Percentiles rank a stretch among this genome's conserved stretches.
Evolutionary conservation across 2,329 filamentous ascomycete species (phyloP).

Genomic region (Colletotrichum neosansevieriae): DNA sequence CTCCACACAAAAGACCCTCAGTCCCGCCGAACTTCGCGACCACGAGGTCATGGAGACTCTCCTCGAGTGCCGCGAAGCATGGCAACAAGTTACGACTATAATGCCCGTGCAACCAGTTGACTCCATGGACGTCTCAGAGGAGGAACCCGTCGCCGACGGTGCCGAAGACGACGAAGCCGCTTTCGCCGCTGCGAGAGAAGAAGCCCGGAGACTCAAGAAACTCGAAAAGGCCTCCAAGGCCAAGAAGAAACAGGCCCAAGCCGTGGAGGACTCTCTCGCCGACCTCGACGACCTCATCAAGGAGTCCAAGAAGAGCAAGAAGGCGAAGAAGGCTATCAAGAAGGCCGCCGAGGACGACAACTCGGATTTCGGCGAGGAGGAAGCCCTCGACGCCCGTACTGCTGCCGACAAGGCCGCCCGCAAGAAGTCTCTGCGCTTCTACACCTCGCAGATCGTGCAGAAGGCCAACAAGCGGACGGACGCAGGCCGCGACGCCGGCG

Average conservation of each 20-base stretch:
- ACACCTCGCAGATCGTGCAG: conserved; percentile 96
- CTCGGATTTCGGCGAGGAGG: conserved; percentile 95
- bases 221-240: conserved; percentile 55
- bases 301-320: conserved; percentile 60
- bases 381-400: conserved; percentile 79
- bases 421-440: conserved; percentile 95
- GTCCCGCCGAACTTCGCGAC: conserved; percentile 84
- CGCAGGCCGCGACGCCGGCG: conserved; percentile 79
- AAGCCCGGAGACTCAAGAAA: conserved; percentile 53
- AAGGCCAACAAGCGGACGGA: conserved; percentile 88
- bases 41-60: conserved; percentile 92
- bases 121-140: conserved; percentile 49
- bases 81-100: conserved; percentile 80
- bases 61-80: conserved; percentile 82
- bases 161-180: conserved; percentile 46
- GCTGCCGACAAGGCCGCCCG: conserved; percentile 88
- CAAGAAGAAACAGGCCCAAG: conserved; percentile 64
- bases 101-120: conserved; percentile 57
- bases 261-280: conserved; percentile 77
- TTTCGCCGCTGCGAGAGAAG: conserved; percentile 46
- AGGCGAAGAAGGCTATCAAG: conserved; percentile 56
- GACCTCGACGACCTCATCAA: conserved; percentile 73
- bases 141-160: conserved; percentile 44
- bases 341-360: conserved; percentile 66
- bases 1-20: conserved; percentile 69